Evolutionary conservation across 2,329 filamentous ascomycete genomes (phyloP).

Genomic region (Calonectria pauciramosa): DNA sequence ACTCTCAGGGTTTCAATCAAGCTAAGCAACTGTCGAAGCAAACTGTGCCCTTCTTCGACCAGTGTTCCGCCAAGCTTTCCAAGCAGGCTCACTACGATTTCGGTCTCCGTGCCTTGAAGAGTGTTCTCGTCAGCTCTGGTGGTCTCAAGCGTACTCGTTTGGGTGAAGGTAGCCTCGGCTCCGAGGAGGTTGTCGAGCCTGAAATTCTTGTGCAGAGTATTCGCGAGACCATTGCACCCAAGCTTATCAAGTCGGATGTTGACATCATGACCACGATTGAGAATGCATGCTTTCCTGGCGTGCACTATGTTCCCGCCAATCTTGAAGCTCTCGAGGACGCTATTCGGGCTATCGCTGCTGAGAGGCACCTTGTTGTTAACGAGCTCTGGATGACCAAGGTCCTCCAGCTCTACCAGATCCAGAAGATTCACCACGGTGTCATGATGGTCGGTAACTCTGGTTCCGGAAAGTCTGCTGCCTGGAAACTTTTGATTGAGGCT

Average conservation of each 20-base stretch:
- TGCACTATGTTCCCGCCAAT: constrained; percentile 92
- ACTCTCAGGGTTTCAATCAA: constrained; percentile 98
- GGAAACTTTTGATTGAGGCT: constrained; percentile 92
- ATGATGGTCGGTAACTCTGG: constrained; percentile 99
- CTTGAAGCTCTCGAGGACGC: constrained; percentile 83
- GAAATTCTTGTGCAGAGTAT: constrained; percentile 99
- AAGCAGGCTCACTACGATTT: constrained; percentile 99
- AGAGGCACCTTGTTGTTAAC: constrained; percentile 89
- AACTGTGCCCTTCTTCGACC: constrained; percentile 98
- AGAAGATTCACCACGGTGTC: constrained; percentile 97
- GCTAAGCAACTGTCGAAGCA: constrained; percentile 95
- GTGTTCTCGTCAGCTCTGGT: constrained; percentile 97
- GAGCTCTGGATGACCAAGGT: constrained; percentile 98
- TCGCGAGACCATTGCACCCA: constrained; percentile 97
- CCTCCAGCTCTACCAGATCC: constrained; percentile 97
- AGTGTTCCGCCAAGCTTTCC: constrained; percentile 83
- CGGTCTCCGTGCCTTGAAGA: constrained; percentile 96
- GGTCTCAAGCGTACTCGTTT: constrained; percentile 91
- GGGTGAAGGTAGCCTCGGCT: constrained; percentile 67
- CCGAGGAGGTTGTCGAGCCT: constrained; percentile 85
- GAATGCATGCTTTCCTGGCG: constrained; percentile 87
- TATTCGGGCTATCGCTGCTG: constrained; percentile 84
- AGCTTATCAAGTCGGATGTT: constrained; percentile 93
- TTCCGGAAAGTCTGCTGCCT: constrained; percentile 96
- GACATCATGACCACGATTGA: constrained; percentile 90